Percentiles rank a stretch among this genome's conserved stretches.
phyloP scores from a whole-genome alignment of 208 protist genomes.

The Trypanosoma melophagium region DNA sequence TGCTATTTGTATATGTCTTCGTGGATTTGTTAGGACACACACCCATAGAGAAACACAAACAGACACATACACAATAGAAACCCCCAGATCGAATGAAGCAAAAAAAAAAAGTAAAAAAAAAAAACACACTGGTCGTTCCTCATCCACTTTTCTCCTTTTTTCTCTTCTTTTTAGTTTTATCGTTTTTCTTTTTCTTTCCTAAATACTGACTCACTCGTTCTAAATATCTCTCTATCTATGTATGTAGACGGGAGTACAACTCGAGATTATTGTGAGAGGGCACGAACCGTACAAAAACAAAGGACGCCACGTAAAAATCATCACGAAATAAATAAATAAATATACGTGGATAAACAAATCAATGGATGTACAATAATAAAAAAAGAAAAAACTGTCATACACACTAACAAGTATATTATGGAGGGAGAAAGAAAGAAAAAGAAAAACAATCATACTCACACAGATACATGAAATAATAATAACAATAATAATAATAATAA shows the following conservation, averaged over 20 bases:
- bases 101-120: background rate
- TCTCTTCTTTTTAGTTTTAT: constrained; percentile 1
- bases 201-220: background rate
- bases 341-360: too few species aligned
- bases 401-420: too few species aligned
- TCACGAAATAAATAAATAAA: too few species aligned
- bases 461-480: too few species aligned
- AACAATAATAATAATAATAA: too few species aligned
- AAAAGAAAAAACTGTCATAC: too few species aligned
- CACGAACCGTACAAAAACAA: too few species aligned
- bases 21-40: background rate
- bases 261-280: too few species aligned
- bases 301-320: too few species aligned
- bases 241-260: background rate
- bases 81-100: background rate
- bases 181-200: background rate
- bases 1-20: background rate
- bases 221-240: background rate
- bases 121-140: background rate
- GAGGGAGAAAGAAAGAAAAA: too few species aligned
- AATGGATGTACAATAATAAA: too few species aligned
- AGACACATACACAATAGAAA: background rate
- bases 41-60: background rate
- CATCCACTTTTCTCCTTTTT: background rate
- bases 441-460: too few species aligned